Base-by-base conservation (phyloP, 495 filamentous ascomycete species). In the Neurospora sp. region DNA sequence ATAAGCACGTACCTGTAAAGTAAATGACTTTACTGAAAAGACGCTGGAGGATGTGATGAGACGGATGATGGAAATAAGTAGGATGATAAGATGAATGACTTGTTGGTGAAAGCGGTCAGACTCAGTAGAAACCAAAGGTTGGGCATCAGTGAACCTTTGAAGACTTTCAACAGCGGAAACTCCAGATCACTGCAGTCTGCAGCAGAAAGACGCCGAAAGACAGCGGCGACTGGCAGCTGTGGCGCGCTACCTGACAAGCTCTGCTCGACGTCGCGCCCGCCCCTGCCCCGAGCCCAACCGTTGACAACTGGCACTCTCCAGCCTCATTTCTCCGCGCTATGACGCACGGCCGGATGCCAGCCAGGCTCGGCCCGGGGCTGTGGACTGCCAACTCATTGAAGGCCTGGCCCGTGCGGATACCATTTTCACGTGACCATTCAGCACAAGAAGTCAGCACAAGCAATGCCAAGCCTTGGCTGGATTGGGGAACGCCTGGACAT, bases 41-140 rank as follows among this genome's bases (percentile, higher is more conserved):
- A 68, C 70, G 71, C 68, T 14, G 48, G 45, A 59, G 48, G 48
- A 59, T 53, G 31, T 69, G 70, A 71, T 72, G 71, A 59, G 40
- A 45, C 73, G 45, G 71, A 40, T 65, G 42, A 71, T 69, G 35
- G 72, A 69, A 48, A 68, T 35, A 68, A 39, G 74, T 38, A 69
- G 69, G 40, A 73, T 9, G 40, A 20, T 45, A 59, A 22, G 74
- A 68, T 65, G 73, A 75, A 75, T 75, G 72, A 71, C 37, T 70
- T 41, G 71, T 77, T 79, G 79, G 76, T 77, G 77, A 75, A 79
- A 77, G 79, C 80, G 79, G 80, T 81, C 79, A 81, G 75, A 73
- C 75, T 61, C 53, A 35, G 22, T 61, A 35, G 27, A 74, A 73
- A 41, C 71, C 71, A 38, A 61, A 78, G 75, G 79, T 82, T 82